Conservation (phyloP, 192 early-diverging fungal genomes). For the Coemansia sp. region DNA sequence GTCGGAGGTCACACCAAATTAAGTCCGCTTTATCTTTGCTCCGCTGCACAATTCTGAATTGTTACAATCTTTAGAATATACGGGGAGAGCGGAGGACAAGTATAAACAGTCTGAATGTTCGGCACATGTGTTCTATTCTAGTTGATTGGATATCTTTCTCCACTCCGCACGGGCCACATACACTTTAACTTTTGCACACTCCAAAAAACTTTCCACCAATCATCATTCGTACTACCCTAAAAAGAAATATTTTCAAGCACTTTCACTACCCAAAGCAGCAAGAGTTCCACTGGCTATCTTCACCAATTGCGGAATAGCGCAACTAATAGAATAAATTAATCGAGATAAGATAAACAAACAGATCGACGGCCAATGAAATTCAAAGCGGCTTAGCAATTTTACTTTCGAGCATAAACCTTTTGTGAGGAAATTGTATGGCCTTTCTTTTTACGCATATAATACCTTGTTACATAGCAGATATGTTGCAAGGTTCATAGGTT, state of each 20-base stretch:
- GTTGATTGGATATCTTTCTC: neutral
- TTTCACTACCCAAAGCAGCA: neutral
- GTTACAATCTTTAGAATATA: neutral
- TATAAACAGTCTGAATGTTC: neutral
- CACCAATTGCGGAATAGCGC: neutral
- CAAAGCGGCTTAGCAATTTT: neutral
- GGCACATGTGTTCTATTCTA: too few species aligned
- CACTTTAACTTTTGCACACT: neutral
- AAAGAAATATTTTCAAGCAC: neutral
- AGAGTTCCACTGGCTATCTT: neutral
- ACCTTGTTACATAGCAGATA: neutral
- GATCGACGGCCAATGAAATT: neutral
- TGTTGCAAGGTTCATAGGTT: neutral
- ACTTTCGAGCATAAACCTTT: neutral
- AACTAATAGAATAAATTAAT: neutral
- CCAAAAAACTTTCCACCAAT: neutral
- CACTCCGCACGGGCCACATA: neutral
- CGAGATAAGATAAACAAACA: neutral
- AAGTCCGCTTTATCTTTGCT: neutral
- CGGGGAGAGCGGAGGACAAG: neutral
- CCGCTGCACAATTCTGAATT: neutral
- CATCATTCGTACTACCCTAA: neutral
- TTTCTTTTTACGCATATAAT: too few species aligned
- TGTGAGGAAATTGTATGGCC: too few species aligned
- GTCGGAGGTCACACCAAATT: neutral